Evolutionary conservation across 2,329 filamentous ascomycete species (phyloP).

Genomic region (Colletotrichum aenigma): DNA sequence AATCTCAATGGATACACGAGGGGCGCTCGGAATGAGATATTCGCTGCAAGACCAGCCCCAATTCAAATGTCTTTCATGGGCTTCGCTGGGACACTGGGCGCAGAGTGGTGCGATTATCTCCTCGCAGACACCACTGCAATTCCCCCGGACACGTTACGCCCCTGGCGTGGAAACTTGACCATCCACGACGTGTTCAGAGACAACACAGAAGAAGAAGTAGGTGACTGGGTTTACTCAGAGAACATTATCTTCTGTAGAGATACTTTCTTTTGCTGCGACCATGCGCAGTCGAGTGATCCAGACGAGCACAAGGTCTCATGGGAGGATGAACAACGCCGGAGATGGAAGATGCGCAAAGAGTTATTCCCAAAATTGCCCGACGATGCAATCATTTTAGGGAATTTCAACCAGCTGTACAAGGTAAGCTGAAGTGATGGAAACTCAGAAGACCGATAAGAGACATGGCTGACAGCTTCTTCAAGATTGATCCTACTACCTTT

Average conservation of each 20-base stretch:
- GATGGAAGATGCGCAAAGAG: conserved; percentile 93
- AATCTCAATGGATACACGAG: conserved; percentile 99
- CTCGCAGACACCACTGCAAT: conserved; percentile 89
- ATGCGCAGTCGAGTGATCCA: conserved; percentile 85
- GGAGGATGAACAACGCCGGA: conserved; percentile 79
- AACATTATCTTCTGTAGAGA: conserved; percentile 95
- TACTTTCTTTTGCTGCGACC: conserved; percentile 98
- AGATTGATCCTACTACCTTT: conserved; percentile 98
- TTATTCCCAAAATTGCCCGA: conserved; percentile 85
- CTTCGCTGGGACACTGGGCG: conserved; percentile 92
- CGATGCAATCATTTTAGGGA: conserved; percentile 88
- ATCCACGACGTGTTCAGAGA: conserved; percentile 72
- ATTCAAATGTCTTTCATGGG: conserved; percentile 99
- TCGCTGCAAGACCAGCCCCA: conserved; percentile 90
- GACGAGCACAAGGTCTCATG: conserved; percentile 73
- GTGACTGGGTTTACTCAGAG: conserved; percentile 93
- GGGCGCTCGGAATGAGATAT: conserved; percentile 96
- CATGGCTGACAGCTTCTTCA: not conserved
- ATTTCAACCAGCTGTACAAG: conserved; percentile 99
- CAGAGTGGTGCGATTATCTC: conserved; percentile 98
- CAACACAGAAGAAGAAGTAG: conserved; percentile 70
- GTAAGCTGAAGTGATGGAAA: conserved; percentile 50
- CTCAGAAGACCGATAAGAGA: not conserved
- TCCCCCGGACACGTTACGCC: conserved; percentile 79
- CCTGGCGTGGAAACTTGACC: conserved; percentile 75